Percentiles rank a stretch among this genome's conserved stretches.
Conservation (phyloP, 2,329 filamentous ascomycete genomes). For the Pseudogymnoascus sp. region DNA sequence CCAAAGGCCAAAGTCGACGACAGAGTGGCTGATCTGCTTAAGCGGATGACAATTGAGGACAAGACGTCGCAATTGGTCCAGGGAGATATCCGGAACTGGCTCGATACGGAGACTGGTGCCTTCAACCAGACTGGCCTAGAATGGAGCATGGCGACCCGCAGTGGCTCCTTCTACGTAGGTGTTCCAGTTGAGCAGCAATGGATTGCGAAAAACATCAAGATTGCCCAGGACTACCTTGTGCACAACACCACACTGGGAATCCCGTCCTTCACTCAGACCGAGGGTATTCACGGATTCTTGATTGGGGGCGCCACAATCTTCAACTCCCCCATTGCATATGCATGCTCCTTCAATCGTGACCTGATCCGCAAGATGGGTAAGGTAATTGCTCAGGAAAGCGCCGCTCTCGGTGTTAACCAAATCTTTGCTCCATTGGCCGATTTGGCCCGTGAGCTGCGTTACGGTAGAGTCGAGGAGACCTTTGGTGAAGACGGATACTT, state of each 20-base stretch:
- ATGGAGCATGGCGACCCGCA: constrained; percentile 47
- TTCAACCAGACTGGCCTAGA: constrained; percentile 61
- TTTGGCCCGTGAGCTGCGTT: constrained; percentile 62
- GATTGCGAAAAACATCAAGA: constrained; percentile 54
- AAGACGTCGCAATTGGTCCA: constrained; percentile 63
- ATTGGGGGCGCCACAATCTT: constrained; percentile 69
- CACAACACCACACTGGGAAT: constrained; percentile 62
- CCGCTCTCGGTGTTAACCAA: constrained; percentile 62
- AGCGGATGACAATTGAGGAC: constrained; percentile 66
- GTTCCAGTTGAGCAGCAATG: constrained; percentile 56
- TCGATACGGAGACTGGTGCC: constrained; percentile 57
- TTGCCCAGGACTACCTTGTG: constrained; percentile 60
- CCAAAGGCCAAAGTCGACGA: constrained; percentile 52
- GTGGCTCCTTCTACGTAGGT: constrained; percentile 63
- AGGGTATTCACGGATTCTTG: constrained; percentile 66
- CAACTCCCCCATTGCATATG: constrained; percentile 67
- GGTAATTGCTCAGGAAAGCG: constrained; percentile 57
- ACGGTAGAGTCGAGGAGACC: constrained; percentile 66
- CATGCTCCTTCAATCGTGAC: constrained; percentile 60
- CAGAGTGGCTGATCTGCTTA: constrained; percentile 58
- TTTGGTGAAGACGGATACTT: constrained; percentile 63
- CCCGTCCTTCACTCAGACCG: constrained; percentile 64
- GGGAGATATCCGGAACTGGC: constrained; percentile 65
- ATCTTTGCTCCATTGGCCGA: constrained; percentile 65
- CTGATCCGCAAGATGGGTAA: constrained; percentile 59